These are phyloP conservation scores for Aspergillus sp. DNA, from an alignment of 2,329 filamentous ascomycete species.

Conservation along the genomic window DNA sequence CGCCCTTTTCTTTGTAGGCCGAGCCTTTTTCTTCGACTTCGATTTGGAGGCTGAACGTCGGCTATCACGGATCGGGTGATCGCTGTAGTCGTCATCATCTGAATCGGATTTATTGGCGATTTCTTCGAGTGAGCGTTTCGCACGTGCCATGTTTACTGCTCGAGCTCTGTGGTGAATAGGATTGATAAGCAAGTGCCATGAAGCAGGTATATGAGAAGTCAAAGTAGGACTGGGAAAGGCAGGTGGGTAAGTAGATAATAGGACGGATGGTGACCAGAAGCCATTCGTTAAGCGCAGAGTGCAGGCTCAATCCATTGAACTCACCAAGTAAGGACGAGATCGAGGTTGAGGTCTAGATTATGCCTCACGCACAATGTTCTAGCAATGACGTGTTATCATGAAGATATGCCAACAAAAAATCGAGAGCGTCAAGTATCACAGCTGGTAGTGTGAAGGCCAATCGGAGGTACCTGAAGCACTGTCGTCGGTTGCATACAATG, in stretches of 20 bases:
- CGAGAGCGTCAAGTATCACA: not conserved
- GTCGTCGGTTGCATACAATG: constrained; percentile 13
- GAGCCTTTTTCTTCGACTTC: constrained; percentile 36
- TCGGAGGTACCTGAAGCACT: constrained; percentile 20
- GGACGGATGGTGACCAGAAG: no score
- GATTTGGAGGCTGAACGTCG: constrained; percentile 28
- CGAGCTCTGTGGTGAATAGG: not conserved
- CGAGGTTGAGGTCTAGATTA: not conserved
- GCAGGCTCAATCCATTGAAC: not conserved
- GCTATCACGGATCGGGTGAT: constrained; percentile 33
- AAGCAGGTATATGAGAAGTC: not conserved
- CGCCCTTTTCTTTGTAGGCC: constrained; percentile 37
- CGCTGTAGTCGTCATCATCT: constrained; percentile 46
- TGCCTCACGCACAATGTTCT: not conserved
- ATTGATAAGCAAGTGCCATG: not conserved
- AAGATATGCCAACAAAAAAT: not conserved
- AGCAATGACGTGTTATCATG: not conserved
- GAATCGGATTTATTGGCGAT: constrained; percentile 45
- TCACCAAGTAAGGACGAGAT: not conserved
- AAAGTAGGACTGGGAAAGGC: not conserved
- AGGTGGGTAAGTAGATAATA: not conserved
- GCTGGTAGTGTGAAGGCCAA: not conserved
- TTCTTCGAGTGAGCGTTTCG: constrained; percentile 46
- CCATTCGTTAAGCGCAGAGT: not conserved
- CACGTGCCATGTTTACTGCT: constrained; percentile 29